phyloP scores from a whole-genome alignment of 495 filamentous ascomycete genomes.

The Aspergillus funiculosus region DNA sequence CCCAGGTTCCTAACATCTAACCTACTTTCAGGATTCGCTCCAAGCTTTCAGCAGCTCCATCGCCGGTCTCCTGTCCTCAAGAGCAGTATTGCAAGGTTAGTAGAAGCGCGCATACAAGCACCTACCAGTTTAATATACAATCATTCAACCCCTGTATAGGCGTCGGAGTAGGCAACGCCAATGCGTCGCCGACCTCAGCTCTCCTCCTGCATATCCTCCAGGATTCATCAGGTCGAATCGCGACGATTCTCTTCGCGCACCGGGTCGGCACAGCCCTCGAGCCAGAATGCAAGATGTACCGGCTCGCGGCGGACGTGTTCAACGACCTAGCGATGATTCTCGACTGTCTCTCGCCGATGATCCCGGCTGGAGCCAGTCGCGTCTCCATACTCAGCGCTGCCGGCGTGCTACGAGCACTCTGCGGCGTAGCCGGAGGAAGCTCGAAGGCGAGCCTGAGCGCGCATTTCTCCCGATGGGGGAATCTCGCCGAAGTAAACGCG shows the following conservation, averaged over 20 bases:
- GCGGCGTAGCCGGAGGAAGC: slow-evolving; percentile 83
- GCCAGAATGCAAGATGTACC: slow-evolving; percentile 91
- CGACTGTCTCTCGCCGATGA: slow-evolving; percentile 76
- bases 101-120: not conserved
- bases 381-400: slow-evolving; percentile 67
- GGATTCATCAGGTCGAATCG: slow-evolving; percentile 76
- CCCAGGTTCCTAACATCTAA: not conserved
- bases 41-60: slow-evolving; percentile 96
- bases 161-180: slow-evolving; percentile 83
- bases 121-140: not conserved
- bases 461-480: slow-evolving; percentile 86
- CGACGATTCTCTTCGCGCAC: slow-evolving; percentile 89
- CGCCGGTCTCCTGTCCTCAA: slow-evolving; percentile 76
- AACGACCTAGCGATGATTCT: slow-evolving; percentile 88
- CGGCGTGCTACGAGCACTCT: slow-evolving; percentile 73
- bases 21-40: slow-evolving; percentile 65
- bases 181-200: slow-evolving; percentile 78
- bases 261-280: slow-evolving; percentile 79
- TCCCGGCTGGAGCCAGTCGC: slow-evolving; percentile 58
- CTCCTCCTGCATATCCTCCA: slow-evolving; percentile 81
- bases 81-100: slow-evolving; percentile 81
- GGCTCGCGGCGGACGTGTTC: slow-evolving; percentile 84
- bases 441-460: slow-evolving; percentile 87
- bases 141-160: slow-evolving; percentile 35
- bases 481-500: slow-evolving; percentile 89